Evolutionary conservation across 805 yeast species (phyloP), one percentile per base, ranked within the genome.

Genomic region (Candida pseudoglaebosa): DNA sequence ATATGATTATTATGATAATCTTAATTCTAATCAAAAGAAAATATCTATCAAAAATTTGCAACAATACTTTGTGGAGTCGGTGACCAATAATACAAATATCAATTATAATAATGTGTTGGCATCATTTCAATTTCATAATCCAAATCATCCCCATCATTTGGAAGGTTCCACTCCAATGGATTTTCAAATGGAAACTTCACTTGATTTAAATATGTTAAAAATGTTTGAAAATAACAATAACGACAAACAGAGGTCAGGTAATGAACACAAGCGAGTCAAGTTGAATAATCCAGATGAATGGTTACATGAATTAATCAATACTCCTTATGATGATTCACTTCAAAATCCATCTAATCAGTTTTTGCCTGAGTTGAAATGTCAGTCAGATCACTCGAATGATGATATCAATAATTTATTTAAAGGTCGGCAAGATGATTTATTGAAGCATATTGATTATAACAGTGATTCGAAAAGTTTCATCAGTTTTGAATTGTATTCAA

Each of bases 241-340:
- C 28, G 5, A 14, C 24, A 16, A 26, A 22, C 22, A 24, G 4
- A 3, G 13, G 17, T 12, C 3, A 10, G 28, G 6, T 7, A 24
- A 24, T 31, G 35, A 26, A 15, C 30, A 30, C 12, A 37, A 37
- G 28, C 32, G 32, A 28, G 20, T 31, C 24, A 37, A 37, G 8
- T 32, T 26, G 8, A 39, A 35, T 34, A 45, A 45, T 37, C 44
- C 43, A 20, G 77, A 74, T 20, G 82, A 78, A 42, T 82, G 91
- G 90, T 62, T 84, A 12, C 71, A 78, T 22, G 88, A 82, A 45
- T 82, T 84, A 48, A 76, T 84, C 36, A 78, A 70, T 39, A 77
- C 85, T 1, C 85, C 88, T 4, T 71, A 75, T 45, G 84, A 80
- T 34, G 16, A 26, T 9, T 28, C 20, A 8, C 12, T 15, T 17